Conservation (phyloP, 495 filamentous ascomycete species). For the Parathielavia appendiculata region DNA sequence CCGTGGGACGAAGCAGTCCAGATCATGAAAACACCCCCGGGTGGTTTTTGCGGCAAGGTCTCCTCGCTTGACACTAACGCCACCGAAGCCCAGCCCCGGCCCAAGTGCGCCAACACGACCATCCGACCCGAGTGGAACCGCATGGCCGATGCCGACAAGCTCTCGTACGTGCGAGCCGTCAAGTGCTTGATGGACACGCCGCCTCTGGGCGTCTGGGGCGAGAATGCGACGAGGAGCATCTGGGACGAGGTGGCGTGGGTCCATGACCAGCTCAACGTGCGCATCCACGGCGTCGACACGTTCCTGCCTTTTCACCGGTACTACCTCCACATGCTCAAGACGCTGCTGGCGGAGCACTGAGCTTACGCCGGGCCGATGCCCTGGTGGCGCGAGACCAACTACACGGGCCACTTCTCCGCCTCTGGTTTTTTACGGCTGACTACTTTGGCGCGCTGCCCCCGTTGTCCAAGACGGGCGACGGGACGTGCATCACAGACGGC, state of each 20-base stretch:
- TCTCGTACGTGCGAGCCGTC: neutral
- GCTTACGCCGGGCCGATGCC: conserved; percentile 1
- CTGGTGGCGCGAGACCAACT: neutral
- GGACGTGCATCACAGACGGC: neutral
- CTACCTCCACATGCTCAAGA: neutral
- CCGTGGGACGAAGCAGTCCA: neutral
- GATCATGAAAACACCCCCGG: neutral
- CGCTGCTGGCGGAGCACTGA: neutral
- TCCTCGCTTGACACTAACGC: neutral
- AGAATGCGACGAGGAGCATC: neutral
- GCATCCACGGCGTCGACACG: neutral
- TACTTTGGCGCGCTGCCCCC: conserved; percentile 2
- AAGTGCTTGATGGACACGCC: neutral
- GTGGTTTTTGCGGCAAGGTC: neutral
- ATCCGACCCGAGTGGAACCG: conserved; percentile 2
- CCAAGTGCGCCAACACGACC: neutral
- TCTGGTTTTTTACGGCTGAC: neutral
- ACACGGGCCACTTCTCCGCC: neutral
- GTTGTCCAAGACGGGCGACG: neutral
- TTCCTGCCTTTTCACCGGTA: conserved; percentile 7
- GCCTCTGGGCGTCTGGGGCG: neutral
- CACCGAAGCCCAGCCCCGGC: neutral
- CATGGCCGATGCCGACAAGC: neutral
- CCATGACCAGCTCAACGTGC: neutral
- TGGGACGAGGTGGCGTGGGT: conserved; percentile 2